Evolutionary conservation across 2,329 filamentous ascomycete species (phyloP).

Genomic region (Talaromyces sp.): DNA sequence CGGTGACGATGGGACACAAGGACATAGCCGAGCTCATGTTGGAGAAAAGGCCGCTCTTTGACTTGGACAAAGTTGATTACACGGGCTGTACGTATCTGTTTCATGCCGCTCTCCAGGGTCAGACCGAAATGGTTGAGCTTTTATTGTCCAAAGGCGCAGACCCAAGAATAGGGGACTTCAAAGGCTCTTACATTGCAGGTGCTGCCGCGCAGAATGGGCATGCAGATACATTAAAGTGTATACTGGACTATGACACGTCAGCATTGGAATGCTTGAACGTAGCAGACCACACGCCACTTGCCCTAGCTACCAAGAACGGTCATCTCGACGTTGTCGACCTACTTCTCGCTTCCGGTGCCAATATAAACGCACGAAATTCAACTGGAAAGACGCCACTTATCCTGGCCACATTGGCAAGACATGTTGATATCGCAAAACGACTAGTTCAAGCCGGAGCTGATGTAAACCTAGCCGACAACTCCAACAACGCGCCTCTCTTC

Average conservation of each 20-base stretch:
- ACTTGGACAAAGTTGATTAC: neutral
- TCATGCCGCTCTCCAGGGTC: neutral
- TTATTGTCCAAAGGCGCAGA: neutral
- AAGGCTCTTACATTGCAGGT: neutral
- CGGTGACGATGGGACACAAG: neutral
- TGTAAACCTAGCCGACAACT: neutral
- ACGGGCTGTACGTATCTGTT: neutral
- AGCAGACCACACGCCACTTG: conserved; percentile 2
- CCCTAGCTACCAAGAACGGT: neutral
- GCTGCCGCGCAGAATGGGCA: neutral
- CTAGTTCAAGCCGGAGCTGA: neutral
- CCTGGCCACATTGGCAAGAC: neutral
- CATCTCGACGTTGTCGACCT: neutral
- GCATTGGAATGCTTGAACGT: neutral
- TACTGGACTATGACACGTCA: neutral
- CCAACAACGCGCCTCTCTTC: neutral
- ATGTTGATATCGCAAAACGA: neutral
- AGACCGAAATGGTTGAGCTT: neutral
- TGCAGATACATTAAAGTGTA: neutral
- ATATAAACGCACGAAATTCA: neutral
- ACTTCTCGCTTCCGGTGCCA: neutral
- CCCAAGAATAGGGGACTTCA: neutral
- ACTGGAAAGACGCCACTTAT: neutral
- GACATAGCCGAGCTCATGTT: neutral
- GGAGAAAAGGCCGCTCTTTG: neutral